Conservation (phyloP, 345 rosid genomes). For the Laguncularia racemosa region DNA sequence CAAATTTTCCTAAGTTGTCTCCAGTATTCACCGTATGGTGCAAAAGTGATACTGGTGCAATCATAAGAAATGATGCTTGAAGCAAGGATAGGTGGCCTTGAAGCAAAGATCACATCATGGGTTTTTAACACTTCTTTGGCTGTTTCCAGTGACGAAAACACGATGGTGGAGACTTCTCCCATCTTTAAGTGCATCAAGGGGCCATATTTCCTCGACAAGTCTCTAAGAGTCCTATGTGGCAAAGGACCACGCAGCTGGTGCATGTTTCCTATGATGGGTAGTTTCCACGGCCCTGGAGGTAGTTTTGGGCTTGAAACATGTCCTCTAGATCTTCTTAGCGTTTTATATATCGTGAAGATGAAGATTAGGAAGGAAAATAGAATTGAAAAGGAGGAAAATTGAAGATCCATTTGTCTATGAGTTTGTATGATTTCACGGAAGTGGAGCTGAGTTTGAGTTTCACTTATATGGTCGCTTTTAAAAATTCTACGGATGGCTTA, state of each 20-base stretch:
- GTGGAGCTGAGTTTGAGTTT: too few relatives aligned
- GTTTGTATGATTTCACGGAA: too few relatives aligned
- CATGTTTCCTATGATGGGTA: conserved; percentile 26
- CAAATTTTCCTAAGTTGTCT: conserved; percentile 17
- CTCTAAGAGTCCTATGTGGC: conserved; percentile 11
- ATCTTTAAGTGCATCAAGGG: conserved; percentile 21
- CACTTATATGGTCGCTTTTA: too few relatives aligned
- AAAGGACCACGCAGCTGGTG: conserved; percentile 13
- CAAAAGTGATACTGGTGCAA: conserved; percentile 13
- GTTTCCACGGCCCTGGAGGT: conserved; percentile 27
- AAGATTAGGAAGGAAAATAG: conserved; percentile 8
- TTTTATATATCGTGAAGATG: conserved; percentile 8
- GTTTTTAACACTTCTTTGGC: conserved; percentile 18
- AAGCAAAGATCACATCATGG: conserved; percentile 20
- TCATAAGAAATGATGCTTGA: conserved; percentile 15
- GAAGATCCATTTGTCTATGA: too few relatives aligned
- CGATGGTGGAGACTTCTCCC: conserved; percentile 17
- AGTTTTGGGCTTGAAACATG: conserved; percentile 8
- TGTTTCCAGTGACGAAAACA: conserved; percentile 19
- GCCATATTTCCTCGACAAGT: conserved; percentile 18
- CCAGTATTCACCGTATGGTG: conserved; percentile 26
- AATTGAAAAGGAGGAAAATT: conserved; percentile 2
- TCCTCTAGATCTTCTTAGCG: neutral
- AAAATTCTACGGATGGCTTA: too few relatives aligned
- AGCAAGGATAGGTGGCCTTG: conserved; percentile 18